A percentile compares a stretch with the other conserved stretches of the same genome.
These are phyloP conservation scores for Hypoxylon sp. DNA, from an alignment of 2,329 filamentous ascomycete species.

Conservation along the genomic window DNA sequence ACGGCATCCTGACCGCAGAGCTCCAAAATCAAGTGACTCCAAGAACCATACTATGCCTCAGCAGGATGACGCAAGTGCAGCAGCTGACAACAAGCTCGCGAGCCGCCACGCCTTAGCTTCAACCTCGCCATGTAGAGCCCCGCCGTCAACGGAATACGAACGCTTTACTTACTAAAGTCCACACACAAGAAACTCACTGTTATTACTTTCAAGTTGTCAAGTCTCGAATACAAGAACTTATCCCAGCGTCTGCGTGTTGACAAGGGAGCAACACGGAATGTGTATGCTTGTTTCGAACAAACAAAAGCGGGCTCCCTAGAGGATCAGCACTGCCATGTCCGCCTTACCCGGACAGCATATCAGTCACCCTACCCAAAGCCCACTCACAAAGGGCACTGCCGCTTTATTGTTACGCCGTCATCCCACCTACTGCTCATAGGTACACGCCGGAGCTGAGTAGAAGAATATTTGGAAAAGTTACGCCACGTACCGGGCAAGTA, in stretches of 20 bases:
- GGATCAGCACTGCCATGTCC: conserved; percentile 33
- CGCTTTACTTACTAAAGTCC: too few species aligned
- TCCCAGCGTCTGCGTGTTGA: neutral
- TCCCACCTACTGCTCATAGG: neutral
- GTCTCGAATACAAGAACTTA: conserved; percentile 7
- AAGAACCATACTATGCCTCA: conserved; percentile 24
- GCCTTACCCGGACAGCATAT: conserved; percentile 29
- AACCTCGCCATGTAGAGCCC: too few species aligned
- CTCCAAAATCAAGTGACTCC: conserved; percentile 34
- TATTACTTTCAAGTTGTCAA: conserved; percentile 20
- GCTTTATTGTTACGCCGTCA: too few species aligned
- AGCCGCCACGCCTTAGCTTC: conserved; percentile 3
- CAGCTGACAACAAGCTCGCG: conserved; percentile 22
- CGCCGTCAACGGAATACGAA: conserved; percentile 8
- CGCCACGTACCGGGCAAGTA: neutral
- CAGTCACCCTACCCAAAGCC: too few species aligned
- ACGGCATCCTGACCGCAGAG: conserved; percentile 22
- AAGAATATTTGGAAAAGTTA: neutral
- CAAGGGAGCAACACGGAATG: conserved; percentile 16
- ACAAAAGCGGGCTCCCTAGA: conserved; percentile 10
- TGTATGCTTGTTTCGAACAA: conserved; percentile 16
- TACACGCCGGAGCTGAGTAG: conserved; percentile 7
- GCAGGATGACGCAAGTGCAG: conserved; percentile 19
- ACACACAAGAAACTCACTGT: too few species aligned
- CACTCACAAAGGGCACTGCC: too few species aligned